phyloP scores from a whole-genome alignment of 345 rosid genomes.

The Cardamine resedifolia region DNA sequence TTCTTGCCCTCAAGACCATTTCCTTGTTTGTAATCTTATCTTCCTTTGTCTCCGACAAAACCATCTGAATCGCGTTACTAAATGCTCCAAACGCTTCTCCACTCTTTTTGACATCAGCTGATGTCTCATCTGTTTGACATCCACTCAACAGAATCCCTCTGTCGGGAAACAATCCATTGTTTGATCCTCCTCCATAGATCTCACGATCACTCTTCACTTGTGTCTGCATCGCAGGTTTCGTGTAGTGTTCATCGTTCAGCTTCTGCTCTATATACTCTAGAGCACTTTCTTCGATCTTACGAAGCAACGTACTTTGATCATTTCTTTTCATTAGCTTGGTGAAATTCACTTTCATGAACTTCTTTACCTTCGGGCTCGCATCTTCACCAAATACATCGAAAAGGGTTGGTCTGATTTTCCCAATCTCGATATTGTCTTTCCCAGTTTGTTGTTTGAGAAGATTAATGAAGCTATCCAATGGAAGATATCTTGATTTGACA shows the following conservation, averaged over 20 bases:
- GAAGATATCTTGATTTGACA: slow-evolving; percentile 19
- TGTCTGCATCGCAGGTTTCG: background rate
- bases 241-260: slow-evolving; percentile 9
- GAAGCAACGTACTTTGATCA: slow-evolving; percentile 3
- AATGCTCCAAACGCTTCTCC: slow-evolving; percentile 30
- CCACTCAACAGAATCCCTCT: slow-evolving; percentile 26
- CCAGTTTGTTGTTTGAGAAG: slow-evolving; percentile 29
- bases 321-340: slow-evolving; percentile 3
- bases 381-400: slow-evolving; percentile 32
- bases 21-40: slow-evolving; percentile 19
- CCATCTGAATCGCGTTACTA: slow-evolving; percentile 31
- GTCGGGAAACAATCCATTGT: slow-evolving; percentile 32
- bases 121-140: slow-evolving; percentile 27
- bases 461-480: slow-evolving; percentile 20
- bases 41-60: slow-evolving; percentile 7
- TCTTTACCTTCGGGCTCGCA: slow-evolving; percentile 66
- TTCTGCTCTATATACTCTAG: background rate
- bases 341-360: slow-evolving; percentile 49
- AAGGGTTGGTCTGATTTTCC: slow-evolving; percentile 29
- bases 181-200: background rate
- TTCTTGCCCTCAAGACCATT: slow-evolving; percentile 41
- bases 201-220: slow-evolving; percentile 1
- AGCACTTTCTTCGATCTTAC: slow-evolving; percentile 12
- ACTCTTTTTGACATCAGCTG: slow-evolving; percentile 8
- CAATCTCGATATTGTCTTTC: slow-evolving; percentile 20